Conservation (phyloP, 83 land plant species). For the Picea abies region DNA sequence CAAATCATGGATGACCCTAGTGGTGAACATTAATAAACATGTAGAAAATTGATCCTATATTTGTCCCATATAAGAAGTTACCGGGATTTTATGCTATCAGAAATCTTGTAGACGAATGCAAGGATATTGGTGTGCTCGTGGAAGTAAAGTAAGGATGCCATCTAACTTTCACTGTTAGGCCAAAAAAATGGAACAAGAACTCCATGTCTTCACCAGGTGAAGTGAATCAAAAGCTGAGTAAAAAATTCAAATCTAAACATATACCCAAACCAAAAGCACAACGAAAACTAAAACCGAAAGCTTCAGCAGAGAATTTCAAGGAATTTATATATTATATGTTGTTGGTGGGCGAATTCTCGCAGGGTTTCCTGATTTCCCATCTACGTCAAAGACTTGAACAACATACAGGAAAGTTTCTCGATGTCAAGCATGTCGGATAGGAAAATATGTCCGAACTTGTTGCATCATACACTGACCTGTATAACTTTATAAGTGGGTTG, state of each 20-base stretch:
- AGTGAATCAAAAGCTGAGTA: background rate
- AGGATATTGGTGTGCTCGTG: too few species aligned
- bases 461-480: background rate
- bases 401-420: background rate
- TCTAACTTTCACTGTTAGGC: too few species aligned
- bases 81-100: too few species aligned
- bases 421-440: background rate
- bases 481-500: background rate
- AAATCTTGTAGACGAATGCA: too few species aligned
- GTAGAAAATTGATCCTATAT: too few species aligned
- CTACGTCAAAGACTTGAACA: background rate
- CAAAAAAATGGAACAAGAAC: too few species aligned
- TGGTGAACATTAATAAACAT: too few species aligned
- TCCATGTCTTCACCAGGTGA: background rate
- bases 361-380: background rate
- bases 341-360: background rate
- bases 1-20: too few species aligned
- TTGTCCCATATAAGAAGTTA: too few species aligned
- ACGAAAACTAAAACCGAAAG: background rate
- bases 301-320: background rate
- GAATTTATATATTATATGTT: background rate
- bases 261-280: background rate
- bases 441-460: background rate
- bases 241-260: background rate
- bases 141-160: too few species aligned